Percentiles rank a stretch among this genome's conserved stretches.
Evolutionary conservation across 1,284 basidiomycete species (phyloP).

Genomic region (Lentinula novae-zelandiae): DNA sequence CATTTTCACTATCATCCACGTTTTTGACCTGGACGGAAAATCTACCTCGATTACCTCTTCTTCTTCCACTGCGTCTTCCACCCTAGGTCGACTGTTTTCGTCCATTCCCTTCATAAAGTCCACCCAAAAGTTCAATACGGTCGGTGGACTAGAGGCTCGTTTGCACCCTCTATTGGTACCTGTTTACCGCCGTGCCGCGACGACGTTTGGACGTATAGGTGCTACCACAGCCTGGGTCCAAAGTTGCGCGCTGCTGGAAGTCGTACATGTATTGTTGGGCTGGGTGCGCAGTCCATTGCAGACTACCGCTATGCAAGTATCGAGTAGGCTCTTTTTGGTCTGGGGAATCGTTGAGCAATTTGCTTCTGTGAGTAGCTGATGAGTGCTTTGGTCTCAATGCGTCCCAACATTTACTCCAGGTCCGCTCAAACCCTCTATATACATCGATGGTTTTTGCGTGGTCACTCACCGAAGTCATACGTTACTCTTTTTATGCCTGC

Average conservation of each 20-base stretch:
- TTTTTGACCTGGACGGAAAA: slow-evolving; percentile 40
- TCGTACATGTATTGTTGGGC: slow-evolving; percentile 78
- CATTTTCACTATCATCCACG: slow-evolving; percentile 41
- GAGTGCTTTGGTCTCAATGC: background rate
- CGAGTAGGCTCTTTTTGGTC: slow-evolving; percentile 81
- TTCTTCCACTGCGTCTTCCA: slow-evolving; percentile 27
- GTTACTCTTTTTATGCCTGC: slow-evolving; percentile 88
- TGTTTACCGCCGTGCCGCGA: slow-evolving; percentile 41
- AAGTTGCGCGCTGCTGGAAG: slow-evolving; percentile 77
- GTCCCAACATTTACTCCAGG: slow-evolving; percentile 35
- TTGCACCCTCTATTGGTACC: slow-evolving; percentile 34
- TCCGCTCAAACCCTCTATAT: slow-evolving; percentile 77
- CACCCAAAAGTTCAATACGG: slow-evolving; percentile 22
- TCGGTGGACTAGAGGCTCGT: slow-evolving; percentile 25
- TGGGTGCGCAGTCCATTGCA: slow-evolving; percentile 83
- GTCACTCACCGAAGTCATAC: slow-evolving; percentile 89
- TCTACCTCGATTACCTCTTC: slow-evolving; percentile 26
- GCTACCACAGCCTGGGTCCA: slow-evolving; percentile 71
- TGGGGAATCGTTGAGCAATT: slow-evolving; percentile 80
- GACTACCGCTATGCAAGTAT: slow-evolving; percentile 86
- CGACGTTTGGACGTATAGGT: slow-evolving; percentile 59
- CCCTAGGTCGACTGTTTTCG: slow-evolving; percentile 34
- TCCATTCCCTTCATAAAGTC: slow-evolving; percentile 30
- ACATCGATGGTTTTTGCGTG: slow-evolving; percentile 93
- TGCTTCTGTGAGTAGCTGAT: slow-evolving; percentile 37